Base-by-base conservation (phyloP, 1,139 yeast genomes). In the Arxiozyma telluris region DNA sequence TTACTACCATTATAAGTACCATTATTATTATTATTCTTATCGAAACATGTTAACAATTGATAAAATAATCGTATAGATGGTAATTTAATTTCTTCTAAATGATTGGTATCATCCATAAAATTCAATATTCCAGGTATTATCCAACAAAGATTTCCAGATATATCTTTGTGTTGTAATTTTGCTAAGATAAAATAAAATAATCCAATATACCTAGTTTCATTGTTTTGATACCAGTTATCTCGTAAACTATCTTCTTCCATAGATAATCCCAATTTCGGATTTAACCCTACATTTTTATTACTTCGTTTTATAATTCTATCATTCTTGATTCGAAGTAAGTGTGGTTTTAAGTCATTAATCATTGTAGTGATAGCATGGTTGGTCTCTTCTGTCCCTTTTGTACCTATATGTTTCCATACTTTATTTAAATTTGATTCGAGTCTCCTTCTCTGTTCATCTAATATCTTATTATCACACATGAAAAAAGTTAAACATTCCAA, bases 111-210 rank as follows among this genome's bases (percentile, higher is more conserved):
- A 50, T 67, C 71, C 46, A 68, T 43, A 11, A 67, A 50, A 53
- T 66, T 66, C 23, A 67, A 53, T n/a, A 68, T 63, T 5, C 68
- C 70, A 5, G 71, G 70, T 7, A 61, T 62, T 17, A 68, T 63
- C 71, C 71, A 68, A 60, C 66, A 59, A 25, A 68, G 47, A 54
- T 66, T 64, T 1, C 61, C 47, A 4, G 70, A 64, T 1, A 68
- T 52, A 21, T 61, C 55, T n/a, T 53, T 50, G 21, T 56, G 57
- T 18, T 53, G 50, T 23, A 67, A 21, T 54, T 58, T 50, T 12
- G 50, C 23, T 8, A 67, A 52, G 5, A 66, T 57, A 1, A 55
- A 51, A 53, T 59, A 58, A 42, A 67, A 62, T 25, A 66, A 51
- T 11, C 69, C 64, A 12, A 66, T 57, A 46, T 65, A 52, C 45